Conservation (phyloP, 2,329 filamentous ascomycete genomes). For the Fusarium concolor region DNA sequence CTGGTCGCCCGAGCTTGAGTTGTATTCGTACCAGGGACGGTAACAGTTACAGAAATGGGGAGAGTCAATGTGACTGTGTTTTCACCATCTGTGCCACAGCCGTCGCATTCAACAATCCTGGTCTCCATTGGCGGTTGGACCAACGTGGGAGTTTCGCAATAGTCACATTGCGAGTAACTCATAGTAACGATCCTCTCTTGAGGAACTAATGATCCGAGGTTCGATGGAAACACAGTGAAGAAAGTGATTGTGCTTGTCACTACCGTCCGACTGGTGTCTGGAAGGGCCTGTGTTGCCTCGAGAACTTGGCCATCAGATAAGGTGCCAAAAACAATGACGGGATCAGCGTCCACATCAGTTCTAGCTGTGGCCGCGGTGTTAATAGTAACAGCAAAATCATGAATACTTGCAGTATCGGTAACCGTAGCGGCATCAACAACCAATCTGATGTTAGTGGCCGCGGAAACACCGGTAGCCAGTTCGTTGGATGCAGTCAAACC, state of each 20-base stretch:
- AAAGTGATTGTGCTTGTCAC: constrained; percentile 42
- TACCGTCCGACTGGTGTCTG: neutral
- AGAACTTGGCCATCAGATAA: neutral
- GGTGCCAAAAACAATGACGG: neutral
- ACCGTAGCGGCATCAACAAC: neutral
- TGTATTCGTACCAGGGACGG: neutral
- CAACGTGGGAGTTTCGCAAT: constrained; percentile 33
- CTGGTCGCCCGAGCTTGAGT: neutral
- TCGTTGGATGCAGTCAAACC: neutral
- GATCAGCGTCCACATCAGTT: neutral
- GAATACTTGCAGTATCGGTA: neutral
- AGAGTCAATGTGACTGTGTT: constrained; percentile 42
- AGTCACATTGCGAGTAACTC: constrained; percentile 39
- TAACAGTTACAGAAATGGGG: constrained; percentile 26
- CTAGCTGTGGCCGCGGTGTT: neutral
- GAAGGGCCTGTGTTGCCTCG: neutral
- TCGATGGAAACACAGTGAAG: constrained; percentile 47
- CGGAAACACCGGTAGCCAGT: neutral
- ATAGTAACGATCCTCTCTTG: constrained; percentile 51
- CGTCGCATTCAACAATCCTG: constrained; percentile 35
- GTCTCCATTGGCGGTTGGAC: constrained; percentile 40
- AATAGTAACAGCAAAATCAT: neutral
- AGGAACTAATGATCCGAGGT: constrained; percentile 49
- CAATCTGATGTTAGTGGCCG: neutral
- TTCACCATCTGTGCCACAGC: constrained; percentile 41